Evolutionary conservation across 2,329 filamentous ascomycete genomes (phyloP).

Genomic region (Aureobasidium musti): DNA sequence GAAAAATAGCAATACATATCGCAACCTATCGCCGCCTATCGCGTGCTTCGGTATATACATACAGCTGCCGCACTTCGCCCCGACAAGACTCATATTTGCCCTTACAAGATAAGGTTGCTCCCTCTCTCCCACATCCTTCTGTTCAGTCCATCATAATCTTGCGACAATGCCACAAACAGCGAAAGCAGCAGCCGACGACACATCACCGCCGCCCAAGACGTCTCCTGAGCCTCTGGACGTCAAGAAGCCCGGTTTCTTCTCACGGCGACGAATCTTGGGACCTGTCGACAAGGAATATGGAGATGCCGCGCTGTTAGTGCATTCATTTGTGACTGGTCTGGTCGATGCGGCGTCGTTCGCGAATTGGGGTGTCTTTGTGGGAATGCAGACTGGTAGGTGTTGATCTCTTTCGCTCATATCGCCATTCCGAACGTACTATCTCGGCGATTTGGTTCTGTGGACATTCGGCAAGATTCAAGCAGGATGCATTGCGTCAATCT

Average conservation of each 20-base stretch:
- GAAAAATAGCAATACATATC: constrained; percentile 11
- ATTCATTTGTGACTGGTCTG: constrained; percentile 51
- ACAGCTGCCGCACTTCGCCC: background rate
- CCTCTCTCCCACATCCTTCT: background rate
- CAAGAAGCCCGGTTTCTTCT: constrained; percentile 34
- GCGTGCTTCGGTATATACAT: constrained; percentile 10
- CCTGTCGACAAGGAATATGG: constrained; percentile 39
- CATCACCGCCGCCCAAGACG: background rate
- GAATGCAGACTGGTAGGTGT: constrained; percentile 54
- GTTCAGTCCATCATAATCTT: background rate
- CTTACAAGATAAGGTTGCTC: background rate
- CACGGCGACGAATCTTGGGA: constrained; percentile 36
- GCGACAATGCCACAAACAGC: constrained; percentile 24
- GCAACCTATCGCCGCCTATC: background rate
- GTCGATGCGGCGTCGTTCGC: constrained; percentile 53
- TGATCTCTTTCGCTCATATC: background rate
- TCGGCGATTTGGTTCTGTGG: background rate
- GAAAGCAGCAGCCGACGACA: constrained; percentile 21
- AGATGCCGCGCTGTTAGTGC: constrained; percentile 43
- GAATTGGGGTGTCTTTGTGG: constrained; percentile 54
- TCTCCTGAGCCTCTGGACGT: background rate
- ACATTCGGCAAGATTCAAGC: background rate
- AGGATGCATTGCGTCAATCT: background rate
- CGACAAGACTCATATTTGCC: background rate
- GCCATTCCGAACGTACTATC: background rate